Percentiles rank a stretch among this genome's conserved stretches.
Conservation (phyloP, 2,329 filamentous ascomycete genomes). For the Helotiales sp. region DNA sequence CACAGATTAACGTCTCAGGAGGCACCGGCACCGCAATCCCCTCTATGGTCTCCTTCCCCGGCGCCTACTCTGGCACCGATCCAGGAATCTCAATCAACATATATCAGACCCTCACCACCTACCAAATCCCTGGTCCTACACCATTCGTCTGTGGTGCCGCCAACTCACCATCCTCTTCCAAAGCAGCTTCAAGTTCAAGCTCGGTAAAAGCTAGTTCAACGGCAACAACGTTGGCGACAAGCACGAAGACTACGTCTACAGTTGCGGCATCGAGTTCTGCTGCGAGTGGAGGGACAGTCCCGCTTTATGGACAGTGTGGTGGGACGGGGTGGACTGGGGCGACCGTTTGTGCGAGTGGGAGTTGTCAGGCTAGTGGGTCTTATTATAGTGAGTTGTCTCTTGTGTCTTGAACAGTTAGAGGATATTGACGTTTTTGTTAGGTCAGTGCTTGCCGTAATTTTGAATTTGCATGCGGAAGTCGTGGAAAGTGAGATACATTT, state of each 20-base stretch:
- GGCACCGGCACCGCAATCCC: slow-evolving; percentile 31
- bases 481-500: too few relatives aligned
- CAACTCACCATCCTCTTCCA: neutral
- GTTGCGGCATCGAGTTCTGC: neutral
- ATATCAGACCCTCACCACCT: slow-evolving; percentile 38
- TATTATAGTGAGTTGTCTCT: slow-evolving; percentile 11
- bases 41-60: slow-evolving; percentile 27
- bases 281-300: neutral
- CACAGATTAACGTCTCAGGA: slow-evolving; percentile 46
- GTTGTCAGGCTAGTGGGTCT: slow-evolving; percentile 11
- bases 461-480: neutral
- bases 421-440: neutral
- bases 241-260: neutral
- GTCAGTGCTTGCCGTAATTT: neutral
- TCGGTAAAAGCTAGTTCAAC: neutral
- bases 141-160: slow-evolving; percentile 28
- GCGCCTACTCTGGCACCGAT: slow-evolving; percentile 38
- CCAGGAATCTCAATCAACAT: slow-evolving; percentile 51
- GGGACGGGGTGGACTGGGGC: slow-evolving; percentile 14
- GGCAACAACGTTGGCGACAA: slow-evolving; percentile 3
- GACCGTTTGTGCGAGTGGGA: slow-evolving; percentile 16
- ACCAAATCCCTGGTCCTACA: slow-evolving; percentile 42
- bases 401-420: neutral
- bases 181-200: neutral
- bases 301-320: slow-evolving; percentile 8